Percentiles rank a stretch among this genome's conserved stretches.
phyloP scores from a whole-genome alignment of 495 filamentous ascomycete species.

The Evernia prunastri region DNA sequence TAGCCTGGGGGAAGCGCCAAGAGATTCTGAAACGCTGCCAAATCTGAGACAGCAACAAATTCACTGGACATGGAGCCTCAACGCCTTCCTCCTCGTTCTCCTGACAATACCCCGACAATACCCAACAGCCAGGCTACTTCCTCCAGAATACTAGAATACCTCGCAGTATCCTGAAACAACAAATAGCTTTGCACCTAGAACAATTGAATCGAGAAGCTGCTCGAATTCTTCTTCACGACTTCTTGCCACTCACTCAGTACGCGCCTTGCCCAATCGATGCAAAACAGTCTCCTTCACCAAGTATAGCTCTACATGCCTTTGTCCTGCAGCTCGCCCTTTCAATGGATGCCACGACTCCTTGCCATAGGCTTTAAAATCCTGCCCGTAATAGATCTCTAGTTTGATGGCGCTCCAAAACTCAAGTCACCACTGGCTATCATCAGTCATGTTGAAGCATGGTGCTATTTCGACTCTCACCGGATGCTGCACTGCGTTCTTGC shows the following conservation, averaged over 20 bases:
- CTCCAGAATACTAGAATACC: neutral
- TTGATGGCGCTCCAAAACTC: neutral
- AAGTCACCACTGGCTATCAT: neutral
- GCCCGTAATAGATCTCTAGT: neutral
- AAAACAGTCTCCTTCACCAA: slow-evolving; percentile 1
- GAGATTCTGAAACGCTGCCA: slow-evolving; percentile 10
- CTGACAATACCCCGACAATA: neutral
- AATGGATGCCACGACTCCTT: neutral
- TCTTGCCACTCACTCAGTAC: slow-evolving; percentile 15
- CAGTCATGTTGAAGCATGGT: neutral
- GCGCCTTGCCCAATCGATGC: neutral
- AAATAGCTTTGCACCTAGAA: neutral
- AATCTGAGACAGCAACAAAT: slow-evolving; percentile 7
- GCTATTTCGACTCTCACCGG: neutral
- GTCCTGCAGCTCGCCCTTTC: neutral
- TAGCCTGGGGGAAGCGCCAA: slow-evolving; percentile 7
- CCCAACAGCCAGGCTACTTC: neutral
- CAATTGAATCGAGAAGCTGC: neutral
- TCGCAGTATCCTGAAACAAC: slow-evolving; percentile 6
- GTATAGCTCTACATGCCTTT: slow-evolving; percentile 5
- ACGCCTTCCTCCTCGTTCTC: too few species aligned
- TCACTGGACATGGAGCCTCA: slow-evolving; percentile 5
- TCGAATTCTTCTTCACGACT: neutral
- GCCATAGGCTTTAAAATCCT: neutral
- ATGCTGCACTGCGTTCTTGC: neutral